Percentiles rank a stretch among this genome's conserved stretches.
phyloP scores from a whole-genome alignment of 2,329 filamentous ascomycete species.

The Pseudocercospora ulei region DNA sequence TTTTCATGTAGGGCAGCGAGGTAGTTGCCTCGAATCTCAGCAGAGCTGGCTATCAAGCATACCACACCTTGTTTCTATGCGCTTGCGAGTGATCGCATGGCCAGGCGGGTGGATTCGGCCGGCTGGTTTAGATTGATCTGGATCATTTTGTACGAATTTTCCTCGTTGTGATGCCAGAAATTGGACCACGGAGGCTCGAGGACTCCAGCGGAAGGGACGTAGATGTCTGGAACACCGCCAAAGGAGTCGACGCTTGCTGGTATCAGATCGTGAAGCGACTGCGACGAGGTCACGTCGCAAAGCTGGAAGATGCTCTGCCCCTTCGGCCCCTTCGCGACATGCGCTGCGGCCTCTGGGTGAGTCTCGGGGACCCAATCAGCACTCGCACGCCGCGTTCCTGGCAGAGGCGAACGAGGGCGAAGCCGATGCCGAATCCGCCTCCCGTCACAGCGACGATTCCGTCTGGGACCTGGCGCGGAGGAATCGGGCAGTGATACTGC shows the following conservation, averaged over 20 bases:
- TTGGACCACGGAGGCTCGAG: slow-evolving; percentile 21
- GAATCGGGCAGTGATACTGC: slow-evolving; percentile 21
- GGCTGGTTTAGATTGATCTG: slow-evolving; percentile 23
- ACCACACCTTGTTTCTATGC: slow-evolving; percentile 23
- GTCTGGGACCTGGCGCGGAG: slow-evolving; percentile 19
- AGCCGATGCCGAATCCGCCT: slow-evolving; percentile 21
- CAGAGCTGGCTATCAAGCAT: slow-evolving; percentile 16
- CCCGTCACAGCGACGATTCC: slow-evolving; percentile 22
- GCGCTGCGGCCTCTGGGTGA: slow-evolving; percentile 18
- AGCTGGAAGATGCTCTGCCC: slow-evolving; percentile 13
- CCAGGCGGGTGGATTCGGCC: slow-evolving; percentile 21
- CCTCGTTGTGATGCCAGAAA: slow-evolving; percentile 20
- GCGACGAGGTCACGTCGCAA: slow-evolving; percentile 23
- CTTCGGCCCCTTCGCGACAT: slow-evolving; percentile 7
- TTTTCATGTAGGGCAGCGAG: slow-evolving; percentile 29
- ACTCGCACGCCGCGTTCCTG: slow-evolving; percentile 19
- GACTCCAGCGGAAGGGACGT: slow-evolving; percentile 18
- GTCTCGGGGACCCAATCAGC: slow-evolving; percentile 22
- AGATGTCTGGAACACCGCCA: slow-evolving; percentile 20
- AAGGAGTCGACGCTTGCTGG: slow-evolving; percentile 20
- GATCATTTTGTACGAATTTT: slow-evolving; percentile 20
- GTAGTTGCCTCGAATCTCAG: slow-evolving; percentile 21
- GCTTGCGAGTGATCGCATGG: slow-evolving; percentile 21
- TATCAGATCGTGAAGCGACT: slow-evolving; percentile 20
- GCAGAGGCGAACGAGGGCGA: slow-evolving; percentile 19